Conservation (phyloP, 768 basidiomycete genomes). For the Fomitopsis serialis region DNA sequence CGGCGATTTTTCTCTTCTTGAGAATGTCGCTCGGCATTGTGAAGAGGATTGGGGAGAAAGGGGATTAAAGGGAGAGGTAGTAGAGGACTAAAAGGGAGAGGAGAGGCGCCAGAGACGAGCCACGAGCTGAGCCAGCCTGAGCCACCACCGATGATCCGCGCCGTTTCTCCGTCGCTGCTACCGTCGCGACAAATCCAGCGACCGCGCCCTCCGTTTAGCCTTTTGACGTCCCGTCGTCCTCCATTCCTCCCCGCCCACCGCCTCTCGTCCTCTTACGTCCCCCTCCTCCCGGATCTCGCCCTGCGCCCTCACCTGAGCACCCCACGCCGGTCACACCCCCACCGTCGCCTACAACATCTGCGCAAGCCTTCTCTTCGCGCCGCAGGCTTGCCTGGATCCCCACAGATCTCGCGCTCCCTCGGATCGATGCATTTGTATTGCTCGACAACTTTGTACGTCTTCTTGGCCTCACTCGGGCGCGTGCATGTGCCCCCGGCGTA, state of each 20-base stretch:
- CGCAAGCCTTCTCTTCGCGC: not conserved
- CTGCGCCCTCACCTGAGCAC: not conserved
- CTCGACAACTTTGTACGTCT: not conserved
- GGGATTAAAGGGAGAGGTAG: not conserved
- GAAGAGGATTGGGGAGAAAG: conserved; percentile 8
- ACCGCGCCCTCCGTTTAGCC: conserved; percentile 6
- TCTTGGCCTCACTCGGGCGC: not conserved
- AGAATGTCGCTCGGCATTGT: conserved; percentile 36
- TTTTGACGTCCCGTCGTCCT: conserved; percentile 6
- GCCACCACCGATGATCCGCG: conserved; percentile 23
- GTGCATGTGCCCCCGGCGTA: not conserved
- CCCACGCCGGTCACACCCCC: not conserved
- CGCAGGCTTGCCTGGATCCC: not conserved
- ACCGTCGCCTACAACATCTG: not conserved
- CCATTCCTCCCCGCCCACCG: not conserved
- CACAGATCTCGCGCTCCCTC: not conserved
- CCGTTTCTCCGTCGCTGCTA: conserved; percentile 19
- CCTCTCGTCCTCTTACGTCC: conserved; percentile 6
- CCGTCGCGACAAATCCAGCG: not conserved
- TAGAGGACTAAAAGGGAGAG: conserved; percentile 4
- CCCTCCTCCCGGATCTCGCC: conserved; percentile 3
- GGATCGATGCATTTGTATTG: not conserved
- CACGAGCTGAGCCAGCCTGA: conserved; percentile 6
- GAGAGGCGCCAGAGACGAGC: conserved; percentile 7
- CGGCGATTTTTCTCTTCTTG: conserved; percentile 85